phyloP scores from a whole-genome alignment of 495 filamentous ascomycete genomes.

The Penicillium odoratum region DNA sequence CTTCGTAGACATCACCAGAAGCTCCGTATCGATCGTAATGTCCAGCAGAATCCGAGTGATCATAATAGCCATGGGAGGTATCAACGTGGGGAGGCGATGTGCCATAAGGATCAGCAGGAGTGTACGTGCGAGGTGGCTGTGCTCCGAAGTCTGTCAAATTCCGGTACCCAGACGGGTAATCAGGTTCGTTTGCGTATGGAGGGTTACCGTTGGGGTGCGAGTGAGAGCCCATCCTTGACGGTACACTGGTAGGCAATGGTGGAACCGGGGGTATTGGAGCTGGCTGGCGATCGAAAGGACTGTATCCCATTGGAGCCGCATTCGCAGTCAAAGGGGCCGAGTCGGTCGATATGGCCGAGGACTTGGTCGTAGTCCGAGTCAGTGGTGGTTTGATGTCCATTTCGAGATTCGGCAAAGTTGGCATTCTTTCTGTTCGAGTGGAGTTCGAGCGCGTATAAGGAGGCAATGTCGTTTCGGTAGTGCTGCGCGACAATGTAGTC shows the following conservation, averaged over 20 bases:
- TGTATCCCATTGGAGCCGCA: conserved; percentile 28
- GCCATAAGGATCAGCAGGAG: conserved; percentile 22
- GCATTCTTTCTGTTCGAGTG: conserved; percentile 10
- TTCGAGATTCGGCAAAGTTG: conserved; percentile 27
- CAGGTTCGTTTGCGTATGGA: conserved; percentile 8
- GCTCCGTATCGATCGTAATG: conserved; percentile 4
- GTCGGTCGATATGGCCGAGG: conserved; percentile 25
- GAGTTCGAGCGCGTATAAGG: conserved; percentile 30
- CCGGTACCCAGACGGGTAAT: conserved; percentile 11
- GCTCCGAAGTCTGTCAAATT: conserved; percentile 18
- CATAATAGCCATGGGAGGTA: conserved; percentile 12
- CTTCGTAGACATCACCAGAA: conserved; percentile 4
- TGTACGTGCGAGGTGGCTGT: conserved; percentile 15
- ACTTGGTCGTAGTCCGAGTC: conserved; percentile 24
- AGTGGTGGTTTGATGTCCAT: conserved; percentile 26
- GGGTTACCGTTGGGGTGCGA: conserved; percentile 15
- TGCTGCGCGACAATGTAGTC: conserved; percentile 61
- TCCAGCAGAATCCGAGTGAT: conserved; percentile 1
- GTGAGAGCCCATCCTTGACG: conserved; percentile 12
- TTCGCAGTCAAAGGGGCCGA: conserved; percentile 23
- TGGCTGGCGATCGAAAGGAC: conserved; percentile 21
- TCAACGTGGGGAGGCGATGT: not conserved
- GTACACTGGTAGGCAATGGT: conserved; percentile 19
- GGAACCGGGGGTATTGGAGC: conserved; percentile 25
- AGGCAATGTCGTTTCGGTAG: conserved; percentile 67